Evolutionary conservation across 495 filamentous ascomycete species (phyloP).

Genomic region (Beverwykella pulmonaria): DNA sequence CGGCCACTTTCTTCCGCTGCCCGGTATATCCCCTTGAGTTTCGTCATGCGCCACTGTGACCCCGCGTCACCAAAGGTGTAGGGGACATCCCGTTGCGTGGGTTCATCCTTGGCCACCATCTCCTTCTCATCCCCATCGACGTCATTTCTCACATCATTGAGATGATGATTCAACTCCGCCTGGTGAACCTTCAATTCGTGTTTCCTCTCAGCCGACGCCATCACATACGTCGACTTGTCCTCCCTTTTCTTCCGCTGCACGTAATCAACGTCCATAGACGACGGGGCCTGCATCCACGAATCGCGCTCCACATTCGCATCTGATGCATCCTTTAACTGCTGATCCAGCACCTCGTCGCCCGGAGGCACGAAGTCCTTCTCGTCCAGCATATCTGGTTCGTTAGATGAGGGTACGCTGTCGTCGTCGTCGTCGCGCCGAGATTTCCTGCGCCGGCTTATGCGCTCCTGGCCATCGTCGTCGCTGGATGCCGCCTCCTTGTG

Average conservation of each 20-base stretch:
- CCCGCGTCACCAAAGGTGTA: conserved; percentile 92
- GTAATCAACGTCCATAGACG: conserved; percentile 80
- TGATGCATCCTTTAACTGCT: conserved; percentile 32
- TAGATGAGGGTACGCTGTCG: conserved; percentile 30
- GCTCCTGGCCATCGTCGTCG: conserved; percentile 24
- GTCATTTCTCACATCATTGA: conserved; percentile 64
- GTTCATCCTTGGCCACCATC: conserved; percentile 52
- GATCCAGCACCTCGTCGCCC: conserved; percentile 47
- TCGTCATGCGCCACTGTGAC: conserved; percentile 93
- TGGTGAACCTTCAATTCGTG: conserved; percentile 77
- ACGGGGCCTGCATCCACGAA: conserved; percentile 92
- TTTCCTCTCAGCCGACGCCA: conserved; percentile 58
- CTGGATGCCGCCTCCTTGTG: conserved; percentile 30
- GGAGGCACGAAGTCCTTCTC: conserved; percentile 40
- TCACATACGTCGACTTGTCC: conserved; percentile 48
- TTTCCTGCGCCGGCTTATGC: conserved; percentile 20
- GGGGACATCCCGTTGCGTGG: conserved; percentile 64
- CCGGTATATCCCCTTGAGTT: conserved; percentile 82
- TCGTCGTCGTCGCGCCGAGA: conserved; percentile 28
- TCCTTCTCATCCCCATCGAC: conserved; percentile 8
- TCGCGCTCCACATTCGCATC: conserved; percentile 61
- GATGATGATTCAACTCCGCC: conserved; percentile 75
- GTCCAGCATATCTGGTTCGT: conserved; percentile 8
- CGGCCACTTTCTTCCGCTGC: conserved; percentile 72
- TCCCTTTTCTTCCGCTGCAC: conserved; percentile 65